Evolutionary conservation across 2,329 filamentous ascomycete species (phyloP), one percentile per base, ranked within the genome.

Genomic region (Coniochaeta ligniaria): DNA sequence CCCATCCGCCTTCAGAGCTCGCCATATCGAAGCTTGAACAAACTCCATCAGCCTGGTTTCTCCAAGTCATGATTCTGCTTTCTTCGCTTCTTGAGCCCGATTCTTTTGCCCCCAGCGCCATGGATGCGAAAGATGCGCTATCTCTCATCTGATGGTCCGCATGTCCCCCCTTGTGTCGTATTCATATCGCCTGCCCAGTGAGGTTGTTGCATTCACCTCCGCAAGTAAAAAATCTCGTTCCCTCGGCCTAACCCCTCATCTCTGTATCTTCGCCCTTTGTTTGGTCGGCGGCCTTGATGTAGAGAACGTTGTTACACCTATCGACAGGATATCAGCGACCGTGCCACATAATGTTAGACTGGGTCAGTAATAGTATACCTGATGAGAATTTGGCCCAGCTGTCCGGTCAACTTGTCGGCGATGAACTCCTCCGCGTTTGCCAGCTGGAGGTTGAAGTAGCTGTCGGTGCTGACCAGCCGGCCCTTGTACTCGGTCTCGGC

Each of bases 371-470:
- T 59, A 58, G 70, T 80, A 63, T 76, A 96, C 89, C 94, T 83
- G 71, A 99, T 98, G 69, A 99, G 76, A 54, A 99, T 93, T 76
- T 96, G 90, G 7, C 95, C 95, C 66, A 99, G 78, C 57, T 85
- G 85, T 61, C 92, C 94, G 38, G 89, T 92, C 73, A 86, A 88
- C 83, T 96, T 90, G 67, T 91, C 89, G 72, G 92, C 87, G 71
- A 96, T 90, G 77, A 89, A 97, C 76, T 99, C 95, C 77, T 96
- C 91, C 58, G 94, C 93, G 69, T 89, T 88, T 66, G 88, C 87
- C 65, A 99, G 84, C 78, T 98, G 92, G 65, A 99, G 87, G 80
- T 99, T 99, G 94, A 99, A 98, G 81, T 99, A 99, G 72, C 90
- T 92, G 79, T 99, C 95, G 72, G 96, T 91, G 69, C 90, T 94